Evolutionary conservation across 495 filamentous ascomycete species (phyloP), one percentile per base, ranked within the genome.

Genomic region (Tuber indicum): DNA sequence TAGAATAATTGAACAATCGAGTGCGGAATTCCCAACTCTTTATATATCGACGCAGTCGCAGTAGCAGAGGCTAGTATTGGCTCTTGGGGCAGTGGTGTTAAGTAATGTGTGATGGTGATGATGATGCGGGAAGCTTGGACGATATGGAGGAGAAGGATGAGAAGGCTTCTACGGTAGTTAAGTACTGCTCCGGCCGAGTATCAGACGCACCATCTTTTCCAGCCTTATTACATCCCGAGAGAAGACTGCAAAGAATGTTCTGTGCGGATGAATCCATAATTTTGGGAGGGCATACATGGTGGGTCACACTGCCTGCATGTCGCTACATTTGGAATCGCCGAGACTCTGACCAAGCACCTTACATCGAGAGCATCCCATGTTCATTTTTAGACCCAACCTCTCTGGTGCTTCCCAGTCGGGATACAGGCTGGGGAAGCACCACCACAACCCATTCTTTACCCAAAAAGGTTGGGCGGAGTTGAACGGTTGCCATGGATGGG

Each of bases 331-430:
- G 78, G 78, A 74, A 80, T 80, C 70, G 77, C 69, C 77, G 74
- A 75, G 78, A 73, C 72, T 76, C 79, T 82, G 81, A 82, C 81
- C 81, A 82, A 82, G 81, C 81, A 82, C 81, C 81, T 82, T 82
- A 82, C 81, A 82, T 82, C 78, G 77, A 74, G 75, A 74, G 71
- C 78, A 80, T 80, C 78, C 70, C 72, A 75, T 76, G 74, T 80
- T 80, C 78, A 80, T 80, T 80, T 80, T 80, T 80, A 80, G 78
- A 80, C 78, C 66, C 43, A 49, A 36, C 71, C 41, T 73, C 41
- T 73, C 72, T 77, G 41, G 72, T 73, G 52, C 52, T 72, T 45
- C 72, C 78, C 43, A 47, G 44, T 77, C 74, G 69, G 76, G 72
- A 72, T 72, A 42, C 44, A 36, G 73, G 47, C 76, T 74, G 77